Percentiles rank a stretch among this genome's conserved stretches.
phyloP scores from a whole-genome alignment of 345 rosid genomes.

The Arabis alpina region DNA sequence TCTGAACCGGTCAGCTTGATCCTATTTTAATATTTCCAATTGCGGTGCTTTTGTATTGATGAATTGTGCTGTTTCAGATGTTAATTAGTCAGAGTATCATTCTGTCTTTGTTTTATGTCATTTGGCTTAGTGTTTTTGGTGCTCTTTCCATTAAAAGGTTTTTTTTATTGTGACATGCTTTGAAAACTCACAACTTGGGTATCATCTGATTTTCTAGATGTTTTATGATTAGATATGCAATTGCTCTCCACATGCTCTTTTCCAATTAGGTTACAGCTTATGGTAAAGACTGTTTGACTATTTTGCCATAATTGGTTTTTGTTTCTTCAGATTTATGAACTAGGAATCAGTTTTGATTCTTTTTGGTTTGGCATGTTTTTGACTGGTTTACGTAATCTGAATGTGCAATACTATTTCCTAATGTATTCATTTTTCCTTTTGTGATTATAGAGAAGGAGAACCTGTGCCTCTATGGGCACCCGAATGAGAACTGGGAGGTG shows the following conservation, averaged over 20 bases:
- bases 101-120: slow-evolving; percentile 22
- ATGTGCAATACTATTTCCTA: background rate
- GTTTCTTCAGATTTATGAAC: background rate
- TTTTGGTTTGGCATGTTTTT: background rate
- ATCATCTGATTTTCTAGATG: background rate
- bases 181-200: slow-evolving; percentile 2
- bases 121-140: slow-evolving; percentile 19
- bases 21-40: background rate
- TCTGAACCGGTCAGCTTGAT: background rate
- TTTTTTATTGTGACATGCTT: background rate
- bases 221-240: background rate
- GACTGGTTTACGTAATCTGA: background rate
- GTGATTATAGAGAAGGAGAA: slow-evolving; percentile 78
- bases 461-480: slow-evolving; percentile 79
- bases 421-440: background rate
- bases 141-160: slow-evolving; percentile 11
- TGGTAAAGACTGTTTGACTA: background rate
- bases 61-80: background rate
- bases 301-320: slow-evolving; percentile 15
- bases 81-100: background rate
- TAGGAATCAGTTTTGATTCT: background rate
- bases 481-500: slow-evolving; percentile 91
- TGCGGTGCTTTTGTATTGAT: slow-evolving; percentile 1
- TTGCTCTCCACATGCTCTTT: background rate
- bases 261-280: slow-evolving; percentile 10